These are phyloP conservation scores for Pichia scutulata DNA, from an alignment of 805 yeast genomes.

Conservation along the genomic window DNA sequence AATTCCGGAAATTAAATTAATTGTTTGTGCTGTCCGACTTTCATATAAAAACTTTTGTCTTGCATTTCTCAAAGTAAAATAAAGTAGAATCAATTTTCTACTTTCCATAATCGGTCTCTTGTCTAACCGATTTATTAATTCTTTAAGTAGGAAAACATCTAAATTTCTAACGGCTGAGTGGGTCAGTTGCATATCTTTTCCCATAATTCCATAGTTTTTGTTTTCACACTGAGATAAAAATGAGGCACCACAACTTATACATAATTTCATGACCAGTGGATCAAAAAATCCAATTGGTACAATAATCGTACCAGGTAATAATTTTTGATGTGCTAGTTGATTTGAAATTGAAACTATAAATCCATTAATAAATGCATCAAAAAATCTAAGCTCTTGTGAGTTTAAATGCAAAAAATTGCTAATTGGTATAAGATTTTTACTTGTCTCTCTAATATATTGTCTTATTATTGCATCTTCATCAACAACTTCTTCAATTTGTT, in stretches of 20 bases:
- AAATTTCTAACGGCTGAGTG: conserved; percentile 1
- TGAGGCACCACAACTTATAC: conserved; percentile 36
- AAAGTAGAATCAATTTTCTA: conserved; percentile 35
- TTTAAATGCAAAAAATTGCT: not conserved
- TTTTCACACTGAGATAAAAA: conserved; percentile 18
- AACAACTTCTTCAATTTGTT: not conserved
- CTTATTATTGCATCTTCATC: conserved; percentile 20
- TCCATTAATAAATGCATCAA: conserved; percentile 32
- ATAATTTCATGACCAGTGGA: conserved; percentile 26
- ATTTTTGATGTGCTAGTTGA: conserved; percentile 33
- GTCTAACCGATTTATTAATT: conserved; percentile 20
- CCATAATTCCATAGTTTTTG: conserved; percentile 17
- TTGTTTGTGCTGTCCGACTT: conserved; percentile 24
- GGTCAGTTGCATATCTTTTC: conserved; percentile 11
- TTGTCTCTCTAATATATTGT: conserved; percentile 12
- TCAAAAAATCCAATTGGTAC: conserved; percentile 30
- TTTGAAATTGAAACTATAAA: conserved; percentile 36
- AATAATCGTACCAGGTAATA: conserved; percentile 34
- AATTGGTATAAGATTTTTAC: not conserved
- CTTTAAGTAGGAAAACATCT: conserved; percentile 2
- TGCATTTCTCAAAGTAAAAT: conserved; percentile 32
- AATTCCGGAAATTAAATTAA: conserved; percentile 32
- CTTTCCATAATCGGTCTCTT: conserved; percentile 23
- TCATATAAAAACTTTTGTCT: conserved; percentile 30
- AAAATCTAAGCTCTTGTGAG: conserved; percentile 8